A percentile compares a stretch with the other conserved stretches of the same genome.
Evolutionary conservation across 208 protist genomes (phyloP).

Genomic region (Tritrichomonas musculus): DNA sequence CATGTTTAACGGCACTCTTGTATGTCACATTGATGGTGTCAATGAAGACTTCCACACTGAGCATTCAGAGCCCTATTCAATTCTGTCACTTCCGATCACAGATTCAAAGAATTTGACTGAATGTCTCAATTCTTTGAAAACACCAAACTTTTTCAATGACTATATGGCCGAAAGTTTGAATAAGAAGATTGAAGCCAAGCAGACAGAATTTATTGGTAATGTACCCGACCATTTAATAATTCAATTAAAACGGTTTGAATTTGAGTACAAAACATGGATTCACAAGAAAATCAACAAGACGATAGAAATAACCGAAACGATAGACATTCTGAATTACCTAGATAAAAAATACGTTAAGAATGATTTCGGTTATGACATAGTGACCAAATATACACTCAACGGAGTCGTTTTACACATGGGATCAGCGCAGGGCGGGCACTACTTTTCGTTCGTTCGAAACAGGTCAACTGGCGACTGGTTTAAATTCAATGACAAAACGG

Average conservation of each 20-base stretch:
- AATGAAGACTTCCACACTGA: background rate
- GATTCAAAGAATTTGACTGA: background rate
- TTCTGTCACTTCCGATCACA: background rate
- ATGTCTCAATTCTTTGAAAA: background rate
- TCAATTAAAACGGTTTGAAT: conserved; percentile 11
- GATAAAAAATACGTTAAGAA: background rate
- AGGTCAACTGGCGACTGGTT: background rate
- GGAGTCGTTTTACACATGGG: background rate
- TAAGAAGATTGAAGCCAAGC: background rate
- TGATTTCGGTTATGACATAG: background rate
- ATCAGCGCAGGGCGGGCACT: background rate
- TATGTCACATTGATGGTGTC: background rate
- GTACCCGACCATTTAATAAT: background rate
- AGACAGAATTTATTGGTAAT: background rate
- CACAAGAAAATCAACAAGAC: background rate
- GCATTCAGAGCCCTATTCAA: background rate
- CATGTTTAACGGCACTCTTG: background rate
- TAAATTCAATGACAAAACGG: background rate
- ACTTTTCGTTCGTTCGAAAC: background rate
- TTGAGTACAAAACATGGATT: background rate
- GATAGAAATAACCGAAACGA: background rate
- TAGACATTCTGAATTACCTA: background rate
- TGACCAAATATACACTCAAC: background rate
- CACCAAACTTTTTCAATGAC: background rate
- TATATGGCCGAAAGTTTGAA: background rate